phyloP scores from a whole-genome alignment of 106 monocot species.

The Alisma plantagoaquatica region DNA sequence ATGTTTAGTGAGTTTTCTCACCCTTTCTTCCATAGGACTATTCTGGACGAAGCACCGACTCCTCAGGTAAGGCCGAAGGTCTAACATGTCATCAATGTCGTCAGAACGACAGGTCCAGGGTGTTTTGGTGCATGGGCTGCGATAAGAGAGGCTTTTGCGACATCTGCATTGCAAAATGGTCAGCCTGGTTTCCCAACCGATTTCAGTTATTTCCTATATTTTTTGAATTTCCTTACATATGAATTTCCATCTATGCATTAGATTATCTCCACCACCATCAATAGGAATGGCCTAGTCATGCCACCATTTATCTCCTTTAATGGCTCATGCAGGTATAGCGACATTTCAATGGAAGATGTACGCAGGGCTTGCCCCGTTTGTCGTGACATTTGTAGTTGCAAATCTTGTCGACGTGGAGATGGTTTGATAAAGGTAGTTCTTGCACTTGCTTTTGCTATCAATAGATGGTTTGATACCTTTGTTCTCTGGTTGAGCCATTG shows the following conservation, averaged over 20 bases:
- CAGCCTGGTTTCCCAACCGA: no score
- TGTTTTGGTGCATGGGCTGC: slow-evolving; percentile 66
- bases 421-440: slow-evolving; percentile 83
- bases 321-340: background rate
- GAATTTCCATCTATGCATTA: no score
- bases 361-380: slow-evolving; percentile 75
- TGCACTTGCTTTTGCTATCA: background rate
- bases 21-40: slow-evolving; percentile 6
- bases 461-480: background rate
- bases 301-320: background rate
- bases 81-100: slow-evolving; percentile 81
- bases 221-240: no score
- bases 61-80: slow-evolving; percentile 34
- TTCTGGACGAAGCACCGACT: slow-evolving; percentile 3
- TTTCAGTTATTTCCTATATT: no score
- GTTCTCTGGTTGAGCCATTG: background rate
- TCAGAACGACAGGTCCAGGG: slow-evolving; percentile 36
- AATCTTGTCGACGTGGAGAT: slow-evolving; percentile 55
- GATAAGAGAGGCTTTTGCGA: slow-evolving; percentile 70
- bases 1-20: no score
- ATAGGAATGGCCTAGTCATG: no score
- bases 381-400: slow-evolving; percentile 85
- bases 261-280: no score
- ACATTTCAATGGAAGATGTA: slow-evolving; percentile 65
- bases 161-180: slow-evolving; percentile 72